Percentiles rank a stretch among this genome's conserved stretches.
Conservation (phyloP, 805 yeast genomes). For the Metschnikowia chrysomelidarum region DNA sequence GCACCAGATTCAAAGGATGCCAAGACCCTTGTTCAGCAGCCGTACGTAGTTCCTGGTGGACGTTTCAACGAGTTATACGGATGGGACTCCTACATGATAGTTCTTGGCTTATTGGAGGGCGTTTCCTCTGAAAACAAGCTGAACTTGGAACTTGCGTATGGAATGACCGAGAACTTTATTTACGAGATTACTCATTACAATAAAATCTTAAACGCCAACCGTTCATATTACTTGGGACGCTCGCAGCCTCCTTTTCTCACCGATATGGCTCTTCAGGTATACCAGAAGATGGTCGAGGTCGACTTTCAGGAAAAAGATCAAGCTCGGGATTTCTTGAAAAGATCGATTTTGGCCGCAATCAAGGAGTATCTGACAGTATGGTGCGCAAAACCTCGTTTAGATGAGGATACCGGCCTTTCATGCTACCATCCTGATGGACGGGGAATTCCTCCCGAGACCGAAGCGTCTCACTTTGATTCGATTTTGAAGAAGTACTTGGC, state of each 20-base stretch:
- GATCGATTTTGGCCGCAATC: slow-evolving; percentile 76
- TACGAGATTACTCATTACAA: slow-evolving; percentile 90
- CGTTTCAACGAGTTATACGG: slow-evolving; percentile 95
- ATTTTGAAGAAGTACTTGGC: slow-evolving; percentile 66
- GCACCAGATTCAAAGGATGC: slow-evolving; percentile 55
- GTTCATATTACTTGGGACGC: slow-evolving; percentile 85
- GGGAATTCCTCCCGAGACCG: slow-evolving; percentile 98
- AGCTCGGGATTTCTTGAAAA: slow-evolving; percentile 58
- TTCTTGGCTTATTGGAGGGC: slow-evolving; percentile 74
- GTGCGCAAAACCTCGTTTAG: slow-evolving; percentile 72
- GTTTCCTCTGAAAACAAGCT: slow-evolving; percentile 33
- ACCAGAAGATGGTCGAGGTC: slow-evolving; percentile 51
- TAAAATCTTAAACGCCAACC: slow-evolving; percentile 88
- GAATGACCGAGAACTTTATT: slow-evolving; percentile 89
- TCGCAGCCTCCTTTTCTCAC: slow-evolving; percentile 97
- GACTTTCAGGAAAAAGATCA: slow-evolving; percentile 17
- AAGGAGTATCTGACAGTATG: slow-evolving; percentile 83
- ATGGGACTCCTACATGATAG: slow-evolving; percentile 96
- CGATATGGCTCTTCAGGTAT: slow-evolving; percentile 80
- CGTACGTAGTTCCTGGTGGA: slow-evolving; percentile 97
- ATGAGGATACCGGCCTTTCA: slow-evolving; percentile 72
- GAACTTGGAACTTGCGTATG: slow-evolving; percentile 69
- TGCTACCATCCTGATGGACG: slow-evolving; percentile 86
- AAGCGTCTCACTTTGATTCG: slow-evolving; percentile 78
- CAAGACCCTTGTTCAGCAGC: slow-evolving; percentile 57